Conservation (phyloP, 805 yeast genomes). For the Cyberlindnera veronae region DNA sequence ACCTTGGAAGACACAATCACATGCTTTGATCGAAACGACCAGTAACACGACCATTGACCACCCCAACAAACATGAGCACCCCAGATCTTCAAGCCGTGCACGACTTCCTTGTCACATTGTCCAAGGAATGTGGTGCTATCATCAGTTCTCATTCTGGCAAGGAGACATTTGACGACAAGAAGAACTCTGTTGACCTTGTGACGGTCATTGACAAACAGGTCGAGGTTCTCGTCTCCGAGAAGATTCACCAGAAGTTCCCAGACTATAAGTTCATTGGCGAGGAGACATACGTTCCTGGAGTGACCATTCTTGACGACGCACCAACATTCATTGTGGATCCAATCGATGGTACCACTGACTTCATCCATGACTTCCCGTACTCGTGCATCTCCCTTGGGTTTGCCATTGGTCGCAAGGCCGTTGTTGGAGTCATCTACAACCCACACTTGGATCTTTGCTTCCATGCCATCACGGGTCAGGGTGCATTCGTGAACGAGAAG, state of each 20-base stretch:
- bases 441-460: slow-evolving; percentile 53
- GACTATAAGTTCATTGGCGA: slow-evolving; percentile 56
- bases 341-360: slow-evolving; percentile 64
- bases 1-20: too few species aligned
- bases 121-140: slow-evolving; percentile 46
- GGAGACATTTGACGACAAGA: slow-evolving; percentile 49
- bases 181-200: slow-evolving; percentile 59
- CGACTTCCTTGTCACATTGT: slow-evolving; percentile 37
- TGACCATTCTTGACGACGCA: slow-evolving; percentile 40
- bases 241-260: slow-evolving; percentile 42
- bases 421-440: slow-evolving; percentile 64
- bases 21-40: too few species aligned
- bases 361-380: slow-evolving; percentile 59
- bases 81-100: slow-evolving; percentile 30
- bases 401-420: slow-evolving; percentile 43
- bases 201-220: slow-evolving; percentile 58
- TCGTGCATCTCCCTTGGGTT: slow-evolving; percentile 62
- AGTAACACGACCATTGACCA: too few species aligned
- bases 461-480: slow-evolving; percentile 52
- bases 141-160: slow-evolving; percentile 49
- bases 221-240: slow-evolving; percentile 38
- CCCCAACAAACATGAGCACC: too few species aligned
- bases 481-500: slow-evolving; percentile 48
- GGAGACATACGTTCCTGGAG: slow-evolving; percentile 51
- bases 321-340: slow-evolving; percentile 68